Evolutionary conservation across 2,329 filamentous ascomycete species (phyloP).

Genomic region (Zymoseptoria brevis): DNA sequence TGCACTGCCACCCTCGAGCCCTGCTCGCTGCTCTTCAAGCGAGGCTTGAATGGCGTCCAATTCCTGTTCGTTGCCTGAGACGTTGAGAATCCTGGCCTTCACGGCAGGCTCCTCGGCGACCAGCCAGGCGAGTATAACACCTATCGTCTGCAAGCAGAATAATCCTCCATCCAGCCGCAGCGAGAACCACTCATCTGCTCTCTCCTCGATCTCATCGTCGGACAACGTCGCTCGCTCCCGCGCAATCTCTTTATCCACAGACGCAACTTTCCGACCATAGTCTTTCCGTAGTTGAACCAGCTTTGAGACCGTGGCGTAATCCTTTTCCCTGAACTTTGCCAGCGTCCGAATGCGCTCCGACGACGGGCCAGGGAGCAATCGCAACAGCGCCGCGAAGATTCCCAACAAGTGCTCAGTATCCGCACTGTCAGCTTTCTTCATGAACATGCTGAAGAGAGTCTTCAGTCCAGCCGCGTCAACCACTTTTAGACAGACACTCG

Average conservation of each 20-base stretch:
- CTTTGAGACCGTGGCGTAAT: slow-evolving; percentile 76
- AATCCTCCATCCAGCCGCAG: slow-evolving; percentile 74
- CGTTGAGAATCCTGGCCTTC: slow-evolving; percentile 52
- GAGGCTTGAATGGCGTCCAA: slow-evolving; percentile 57
- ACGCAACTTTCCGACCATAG: slow-evolving; percentile 55
- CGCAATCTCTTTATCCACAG: slow-evolving; percentile 56
- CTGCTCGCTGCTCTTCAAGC: slow-evolving; percentile 60
- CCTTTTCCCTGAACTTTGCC: slow-evolving; percentile 92
- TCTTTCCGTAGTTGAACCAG: slow-evolving; percentile 64
- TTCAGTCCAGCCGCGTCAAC: slow-evolving; percentile 82
- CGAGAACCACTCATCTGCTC: slow-evolving; percentile 65
- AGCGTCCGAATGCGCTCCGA: slow-evolving; percentile 72
- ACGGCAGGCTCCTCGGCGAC: slow-evolving; percentile 80
- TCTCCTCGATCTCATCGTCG: slow-evolving; percentile 52
- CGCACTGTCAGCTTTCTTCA: slow-evolving; percentile 65
- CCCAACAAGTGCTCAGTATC: slow-evolving; percentile 73
- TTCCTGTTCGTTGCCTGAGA: slow-evolving; percentile 62
- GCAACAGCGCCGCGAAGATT: slow-evolving; percentile 75
- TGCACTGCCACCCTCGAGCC: slow-evolving; percentile 46
- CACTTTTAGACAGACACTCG: slow-evolving; percentile 60
- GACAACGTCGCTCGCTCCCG: slow-evolving; percentile 48
- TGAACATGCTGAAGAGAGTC: slow-evolving; percentile 76
- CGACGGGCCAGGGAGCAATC: slow-evolving; percentile 68
- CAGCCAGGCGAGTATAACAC: slow-evolving; percentile 83
- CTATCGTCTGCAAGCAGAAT: slow-evolving; percentile 73